Evolutionary conservation across 2,329 filamentous ascomycete species (phyloP).

Genomic region (Aspergillus vadensis): DNA sequence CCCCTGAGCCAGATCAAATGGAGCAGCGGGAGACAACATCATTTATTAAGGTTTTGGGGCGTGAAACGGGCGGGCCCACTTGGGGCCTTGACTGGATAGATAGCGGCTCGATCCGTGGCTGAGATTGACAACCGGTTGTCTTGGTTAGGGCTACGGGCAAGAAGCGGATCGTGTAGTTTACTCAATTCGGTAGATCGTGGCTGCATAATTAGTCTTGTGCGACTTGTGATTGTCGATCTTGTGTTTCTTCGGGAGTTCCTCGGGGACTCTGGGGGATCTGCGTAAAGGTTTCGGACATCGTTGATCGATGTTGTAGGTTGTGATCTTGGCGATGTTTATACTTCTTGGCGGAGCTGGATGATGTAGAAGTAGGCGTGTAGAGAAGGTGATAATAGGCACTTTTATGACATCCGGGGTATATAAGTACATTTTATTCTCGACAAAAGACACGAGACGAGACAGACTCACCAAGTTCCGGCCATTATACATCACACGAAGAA

Average conservation of each 20-base stretch:
- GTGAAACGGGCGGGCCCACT: neutral
- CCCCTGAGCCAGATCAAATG: neutral
- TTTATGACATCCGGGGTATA: neutral
- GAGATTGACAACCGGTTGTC: neutral
- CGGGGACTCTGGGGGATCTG: neutral
- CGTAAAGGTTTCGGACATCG: neutral
- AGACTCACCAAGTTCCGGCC: neutral
- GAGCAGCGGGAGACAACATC: slow-evolving; percentile 3
- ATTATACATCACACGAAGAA: neutral
- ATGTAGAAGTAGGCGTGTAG: neutral
- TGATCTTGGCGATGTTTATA: neutral
- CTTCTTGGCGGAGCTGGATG: neutral
- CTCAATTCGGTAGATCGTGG: neutral
- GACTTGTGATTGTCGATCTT: neutral
- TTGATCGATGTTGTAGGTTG: neutral
- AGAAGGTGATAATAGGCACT: neutral
- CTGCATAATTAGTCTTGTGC: neutral
- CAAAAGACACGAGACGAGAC: neutral
- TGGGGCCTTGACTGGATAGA: neutral
- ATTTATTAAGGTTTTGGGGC: slow-evolving; percentile 2
- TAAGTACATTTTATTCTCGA: neutral
- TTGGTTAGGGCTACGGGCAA: neutral
- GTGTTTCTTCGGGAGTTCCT: neutral
- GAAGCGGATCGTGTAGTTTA: neutral
- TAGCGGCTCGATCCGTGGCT: neutral